Percentiles rank a stretch among this genome's conserved stretches.
These are phyloP conservation scores for Aspergillus heteromorphus DNA, from an alignment of 495 filamentous ascomycete species.

Conservation along the genomic window DNA sequence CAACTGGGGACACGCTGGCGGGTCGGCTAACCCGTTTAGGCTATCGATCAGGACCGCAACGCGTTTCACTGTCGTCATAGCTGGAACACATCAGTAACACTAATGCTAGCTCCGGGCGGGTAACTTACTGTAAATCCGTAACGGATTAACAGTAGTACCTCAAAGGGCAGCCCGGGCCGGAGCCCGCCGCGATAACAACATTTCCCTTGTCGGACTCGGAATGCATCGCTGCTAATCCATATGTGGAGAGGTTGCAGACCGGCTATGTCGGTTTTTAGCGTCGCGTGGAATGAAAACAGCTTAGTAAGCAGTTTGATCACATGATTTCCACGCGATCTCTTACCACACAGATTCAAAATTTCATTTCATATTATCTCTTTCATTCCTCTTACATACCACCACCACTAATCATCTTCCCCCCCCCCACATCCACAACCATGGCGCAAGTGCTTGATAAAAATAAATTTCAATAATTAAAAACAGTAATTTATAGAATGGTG, in stretches of 20 bases:
- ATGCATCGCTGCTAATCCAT: too few relatives aligned
- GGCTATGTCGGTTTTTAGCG: too few relatives aligned
- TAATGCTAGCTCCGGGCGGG: not conserved
- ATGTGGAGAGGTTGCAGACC: too few relatives aligned
- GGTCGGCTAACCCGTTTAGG: conserved; percentile 10
- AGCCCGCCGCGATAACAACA: too few relatives aligned
- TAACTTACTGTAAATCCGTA: not conserved
- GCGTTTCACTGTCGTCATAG: conserved; percentile 14
- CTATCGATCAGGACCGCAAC: conserved; percentile 14
- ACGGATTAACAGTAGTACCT: too few relatives aligned
- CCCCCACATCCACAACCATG: not conserved
- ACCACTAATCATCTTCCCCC: not conserved
- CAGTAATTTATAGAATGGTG: not conserved
- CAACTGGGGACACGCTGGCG: conserved; percentile 13
- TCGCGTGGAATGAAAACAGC: not conserved
- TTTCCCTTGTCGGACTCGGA: too few relatives aligned
- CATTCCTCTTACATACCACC: not conserved
- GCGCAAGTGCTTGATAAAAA: not conserved
- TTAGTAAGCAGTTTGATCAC: not conserved
- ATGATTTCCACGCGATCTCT: not conserved
- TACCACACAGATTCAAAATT: not conserved
- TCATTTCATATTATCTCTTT: not conserved
- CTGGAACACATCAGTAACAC: not conserved
- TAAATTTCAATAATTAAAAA: not conserved
- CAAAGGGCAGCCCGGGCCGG: too few relatives aligned